Evolutionary conservation across 371 early-diverging fungal genomes (phyloP).

Genomic region (Apophysomyces sp.): DNA sequence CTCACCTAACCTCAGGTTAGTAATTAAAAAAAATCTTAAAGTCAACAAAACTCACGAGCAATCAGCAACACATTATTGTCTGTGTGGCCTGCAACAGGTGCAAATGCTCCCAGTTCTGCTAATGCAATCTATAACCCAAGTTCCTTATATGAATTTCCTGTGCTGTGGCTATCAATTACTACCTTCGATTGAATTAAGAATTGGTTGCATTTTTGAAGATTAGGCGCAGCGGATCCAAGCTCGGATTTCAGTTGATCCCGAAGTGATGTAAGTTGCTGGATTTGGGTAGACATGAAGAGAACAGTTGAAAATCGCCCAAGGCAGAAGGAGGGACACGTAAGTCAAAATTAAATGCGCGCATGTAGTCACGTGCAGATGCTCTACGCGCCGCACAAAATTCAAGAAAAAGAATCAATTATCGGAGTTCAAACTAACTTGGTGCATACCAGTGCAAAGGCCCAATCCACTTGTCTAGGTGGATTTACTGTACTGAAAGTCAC

Average conservation of each 20-base stretch:
- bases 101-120: slow-evolving; percentile 71
- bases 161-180: neutral
- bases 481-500: no score
- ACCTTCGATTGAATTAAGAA: slow-evolving; percentile 82
- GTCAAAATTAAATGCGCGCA: no score
- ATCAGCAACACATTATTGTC: slow-evolving; percentile 62
- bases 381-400: no score
- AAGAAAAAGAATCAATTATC: neutral
- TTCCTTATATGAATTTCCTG: neutral
- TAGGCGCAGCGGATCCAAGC: slow-evolving; percentile 64
- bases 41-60: slow-evolving; percentile 57
- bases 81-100: slow-evolving; percentile 60
- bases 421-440: no score
- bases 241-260: slow-evolving; percentile 63
- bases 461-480: no score
- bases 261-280: slow-evolving; percentile 35
- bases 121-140: slow-evolving; percentile 61
- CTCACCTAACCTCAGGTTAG: slow-evolving; percentile 59
- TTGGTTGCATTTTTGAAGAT: slow-evolving; percentile 72
- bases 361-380: no score
- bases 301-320: neutral
- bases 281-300: slow-evolving; percentile 14
- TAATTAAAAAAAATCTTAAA: neutral
- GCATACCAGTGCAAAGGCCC: no score
- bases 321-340: neutral